Evolutionary conservation across 805 yeast genomes (phyloP).

Genomic region (Yamadazyma paraphyllophila): DNA sequence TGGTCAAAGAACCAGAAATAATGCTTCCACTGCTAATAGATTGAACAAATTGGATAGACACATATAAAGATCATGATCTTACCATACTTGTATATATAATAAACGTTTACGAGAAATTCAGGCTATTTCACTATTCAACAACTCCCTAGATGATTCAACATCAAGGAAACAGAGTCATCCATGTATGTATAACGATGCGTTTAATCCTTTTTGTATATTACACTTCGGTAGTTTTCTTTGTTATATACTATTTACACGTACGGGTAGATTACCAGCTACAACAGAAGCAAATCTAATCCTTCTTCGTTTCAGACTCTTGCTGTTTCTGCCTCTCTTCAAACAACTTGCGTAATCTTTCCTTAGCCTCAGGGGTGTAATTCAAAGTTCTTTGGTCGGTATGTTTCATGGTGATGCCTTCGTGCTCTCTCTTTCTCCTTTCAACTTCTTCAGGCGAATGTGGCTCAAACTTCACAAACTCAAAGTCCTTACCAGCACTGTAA

Average conservation of each 20-base stretch:
- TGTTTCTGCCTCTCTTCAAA: slow-evolving; percentile 18
- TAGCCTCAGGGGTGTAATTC: slow-evolving; percentile 44
- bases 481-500: slow-evolving; percentile 36
- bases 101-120: background rate
- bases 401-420: slow-evolving; percentile 27
- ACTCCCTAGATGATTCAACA: no score
- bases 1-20: slow-evolving; percentile 91
- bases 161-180: no score
- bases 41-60: slow-evolving; percentile 73
- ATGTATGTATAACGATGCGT: no score
- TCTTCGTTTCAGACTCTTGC: background rate
- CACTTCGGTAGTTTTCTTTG: no score
- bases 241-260: background rate
- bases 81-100: slow-evolving; percentile 10
- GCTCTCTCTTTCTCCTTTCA: slow-evolving; percentile 34
- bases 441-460: slow-evolving; percentile 41
- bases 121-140: no score
- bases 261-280: background rate
- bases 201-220: no score
- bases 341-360: slow-evolving; percentile 27
- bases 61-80: slow-evolving; percentile 4
- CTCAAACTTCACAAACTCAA: slow-evolving; percentile 36
- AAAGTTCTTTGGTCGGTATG: slow-evolving; percentile 35
- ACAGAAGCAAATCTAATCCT: background rate
- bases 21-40: slow-evolving; percentile 85